These are phyloP conservation scores for sweet orange (Citrus sinensis) DNA, from an alignment of 345 rosid species.

Conservation along the genomic window DVS_A1.0 CM039167.1:1574501-1575000, in stretches of 20 bases:
- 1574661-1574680: not conserved
- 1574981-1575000: too few species aligned
- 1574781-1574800: too few species aligned
- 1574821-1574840: too few species aligned
- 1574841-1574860: too few species aligned
- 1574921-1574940: conserved; percentile 26
- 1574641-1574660: not conserved
- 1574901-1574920: conserved; percentile 17
- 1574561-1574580: conserved; percentile 16
- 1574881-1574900: conserved; percentile 14
- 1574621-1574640: conserved; percentile 9
- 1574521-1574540: conserved; percentile 10
- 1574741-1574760: not conserved
- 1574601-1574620: conserved; percentile 10
- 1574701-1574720: not conserved
- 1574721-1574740: not conserved
- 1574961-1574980: too few species aligned
- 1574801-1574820: too few species aligned
- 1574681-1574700: not conserved
- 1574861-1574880: not conserved
- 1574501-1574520: conserved; percentile 4
- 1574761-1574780: not conserved
- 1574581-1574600: conserved; percentile 2
- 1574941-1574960: not conserved
- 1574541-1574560: conserved; percentile 25